These are phyloP conservation scores for Calonectria honghensis DNA, from an alignment of 2,329 filamentous ascomycete genomes.

Conservation along the genomic window DNA sequence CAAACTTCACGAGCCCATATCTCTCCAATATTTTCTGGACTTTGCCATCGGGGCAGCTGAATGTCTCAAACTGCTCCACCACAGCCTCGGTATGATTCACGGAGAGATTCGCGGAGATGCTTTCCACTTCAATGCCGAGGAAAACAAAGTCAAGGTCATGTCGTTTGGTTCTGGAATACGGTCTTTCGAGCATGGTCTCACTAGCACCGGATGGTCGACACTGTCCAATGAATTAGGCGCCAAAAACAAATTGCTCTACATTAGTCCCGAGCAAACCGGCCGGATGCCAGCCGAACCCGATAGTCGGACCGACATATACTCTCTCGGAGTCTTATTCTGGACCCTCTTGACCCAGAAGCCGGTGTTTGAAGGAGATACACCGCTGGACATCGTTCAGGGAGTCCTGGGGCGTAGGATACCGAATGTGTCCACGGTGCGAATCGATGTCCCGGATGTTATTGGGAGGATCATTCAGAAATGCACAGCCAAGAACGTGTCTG, in stretches of 20 bases:
- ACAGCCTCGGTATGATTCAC: constrained; percentile 89
- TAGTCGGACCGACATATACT: constrained; percentile 94
- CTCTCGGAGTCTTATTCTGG: constrained; percentile 92
- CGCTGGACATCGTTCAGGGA: constrained; percentile 93
- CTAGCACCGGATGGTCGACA: constrained; percentile 89
- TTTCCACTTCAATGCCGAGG: constrained; percentile 87
- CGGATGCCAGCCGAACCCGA: constrained; percentile 95
- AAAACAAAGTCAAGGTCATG: constrained; percentile 83
- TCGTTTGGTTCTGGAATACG: constrained; percentile 91
- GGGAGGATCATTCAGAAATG: constrained; percentile 92
- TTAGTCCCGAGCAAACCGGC: constrained; percentile 95
- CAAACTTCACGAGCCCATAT: constrained; percentile 75
- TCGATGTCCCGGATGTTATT: constrained; percentile 89
- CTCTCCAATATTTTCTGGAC: constrained; percentile 86
- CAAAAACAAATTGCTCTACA: constrained; percentile 92
- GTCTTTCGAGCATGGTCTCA: constrained; percentile 92
- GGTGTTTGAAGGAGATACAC: constrained; percentile 86
- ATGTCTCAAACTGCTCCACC: constrained; percentile 92
- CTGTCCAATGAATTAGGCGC: constrained; percentile 89
- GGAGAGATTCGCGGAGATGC: constrained; percentile 93
- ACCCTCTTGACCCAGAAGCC: constrained; percentile 86
- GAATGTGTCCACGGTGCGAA: constrained; percentile 83
- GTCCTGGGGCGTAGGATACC: constrained; percentile 88
- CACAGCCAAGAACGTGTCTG: constrained; percentile 90
- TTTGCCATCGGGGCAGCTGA: constrained; percentile 93